Evolutionary conservation across 164 flowering plant species (phyloP), one percentile per base, ranked within the genome.

Genomic region (Chimonanthus salicifolius): DNA sequence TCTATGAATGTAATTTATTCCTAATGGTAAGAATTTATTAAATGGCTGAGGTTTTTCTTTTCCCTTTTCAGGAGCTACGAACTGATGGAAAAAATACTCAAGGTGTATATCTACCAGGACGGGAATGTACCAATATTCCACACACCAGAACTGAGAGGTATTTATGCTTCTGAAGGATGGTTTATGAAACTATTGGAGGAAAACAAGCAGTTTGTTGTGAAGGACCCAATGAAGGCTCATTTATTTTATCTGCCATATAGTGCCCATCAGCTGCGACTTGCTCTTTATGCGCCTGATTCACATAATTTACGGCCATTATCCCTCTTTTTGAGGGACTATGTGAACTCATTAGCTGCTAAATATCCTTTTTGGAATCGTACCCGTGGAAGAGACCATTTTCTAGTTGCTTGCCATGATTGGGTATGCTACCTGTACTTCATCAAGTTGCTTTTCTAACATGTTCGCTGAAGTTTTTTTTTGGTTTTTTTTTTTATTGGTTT

Each of bases 331-430:
- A 78, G 49, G 66, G 78, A 78, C 67, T 78, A 78, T 51, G 78
- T 78, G 72, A 75, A 78, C 49, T 47, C n/a, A 47, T 63, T 78
- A 49, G 75, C 81, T 66, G 72, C 81, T 7, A 78, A 75, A 58
- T 78, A 78, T 51, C 81, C 75, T 16, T 78, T 74, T 67, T 78
- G 81, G 81, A 78, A 78, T 45, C 72, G 75, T 20, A 78, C 78
- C 16, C 68, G 63, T 49, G 81, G 81, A 62, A 49, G 75, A 63
- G 78, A 78, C 64, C 81, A 78, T 72, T 78, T 78, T 69, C 65
- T 78, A 54, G 81, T 78, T 75, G 81, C 81, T 64, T 78, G 81
- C 72, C 81, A 78, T 72, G 81, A 78, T 47, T 78, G 81, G 81
- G 81, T 78, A 72, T 46, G 72, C 15, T 20, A 13, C 15, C 51